phyloP scores from a whole-genome alignment of 2,329 filamentous ascomycete genomes.

The Cordyceps farinosa region DNA sequence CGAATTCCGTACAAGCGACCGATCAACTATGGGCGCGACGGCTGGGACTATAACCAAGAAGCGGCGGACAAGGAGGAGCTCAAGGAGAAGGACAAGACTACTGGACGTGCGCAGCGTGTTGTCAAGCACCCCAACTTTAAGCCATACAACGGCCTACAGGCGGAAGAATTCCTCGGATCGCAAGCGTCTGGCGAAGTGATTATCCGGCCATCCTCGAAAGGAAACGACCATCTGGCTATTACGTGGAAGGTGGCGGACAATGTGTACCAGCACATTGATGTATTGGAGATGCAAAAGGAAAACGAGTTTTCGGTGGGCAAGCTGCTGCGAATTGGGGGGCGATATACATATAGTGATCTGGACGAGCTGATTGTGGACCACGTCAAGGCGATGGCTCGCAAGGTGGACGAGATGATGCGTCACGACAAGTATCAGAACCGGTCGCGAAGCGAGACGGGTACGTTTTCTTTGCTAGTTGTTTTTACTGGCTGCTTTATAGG shows the following conservation, averaged over 20 bases:
- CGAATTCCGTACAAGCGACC: conserved; percentile 67
- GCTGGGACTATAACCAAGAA: conserved; percentile 87
- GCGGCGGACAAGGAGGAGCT: conserved; percentile 76
- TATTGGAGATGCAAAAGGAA: conserved; percentile 93
- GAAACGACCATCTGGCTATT: conserved; percentile 88
- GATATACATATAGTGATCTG: conserved; percentile 90
- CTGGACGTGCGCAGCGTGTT: conserved; percentile 84
- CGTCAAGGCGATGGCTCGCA: conserved; percentile 95
- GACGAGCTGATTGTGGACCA: conserved; percentile 97
- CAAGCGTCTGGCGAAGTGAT: conserved; percentile 86
- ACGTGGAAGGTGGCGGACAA: conserved; percentile 98
- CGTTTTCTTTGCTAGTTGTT: conserved; percentile 34
- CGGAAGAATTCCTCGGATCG: conserved; percentile 87
- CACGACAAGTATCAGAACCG: conserved; percentile 91
- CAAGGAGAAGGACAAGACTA: conserved; percentile 79
- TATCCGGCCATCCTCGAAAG: conserved; percentile 92
- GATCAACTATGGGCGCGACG: conserved; percentile 68
- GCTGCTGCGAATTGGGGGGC: conserved; percentile 78
- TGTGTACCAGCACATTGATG: conserved; percentile 97
- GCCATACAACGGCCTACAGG: conserved; percentile 86
- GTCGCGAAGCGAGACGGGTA: conserved; percentile 79
- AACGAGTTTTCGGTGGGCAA: conserved; percentile 93
- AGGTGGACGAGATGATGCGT: conserved; percentile 93
- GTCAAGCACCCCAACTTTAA: conserved; percentile 98
- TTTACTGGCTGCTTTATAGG: background rate